Percentiles rank a stretch among this genome's conserved stretches.
phyloP scores from a whole-genome alignment of 768 basidiomycete species.

The Suillus ampliporus region DNA sequence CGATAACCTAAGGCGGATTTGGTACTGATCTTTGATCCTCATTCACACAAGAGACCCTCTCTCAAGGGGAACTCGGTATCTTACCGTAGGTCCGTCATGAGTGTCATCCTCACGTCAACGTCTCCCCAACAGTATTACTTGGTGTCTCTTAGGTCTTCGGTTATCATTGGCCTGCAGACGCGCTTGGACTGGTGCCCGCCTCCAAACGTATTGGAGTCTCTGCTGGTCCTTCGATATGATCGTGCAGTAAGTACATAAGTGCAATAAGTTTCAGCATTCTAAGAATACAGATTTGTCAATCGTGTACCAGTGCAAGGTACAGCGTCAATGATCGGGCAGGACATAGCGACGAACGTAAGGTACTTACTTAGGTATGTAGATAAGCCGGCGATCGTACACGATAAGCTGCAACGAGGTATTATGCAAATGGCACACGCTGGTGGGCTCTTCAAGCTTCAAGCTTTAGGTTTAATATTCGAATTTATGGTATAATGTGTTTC shows the following conservation, averaged over 20 bases:
- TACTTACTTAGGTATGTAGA: too few species aligned
- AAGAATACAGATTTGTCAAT: too few species aligned
- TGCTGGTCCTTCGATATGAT: background rate
- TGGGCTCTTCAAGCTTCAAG: background rate
- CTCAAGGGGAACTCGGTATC: background rate
- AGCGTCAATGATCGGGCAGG: background rate
- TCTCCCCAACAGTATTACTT: background rate
- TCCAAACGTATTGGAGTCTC: background rate
- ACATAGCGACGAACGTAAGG: background rate
- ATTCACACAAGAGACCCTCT: slow-evolving; percentile 1
- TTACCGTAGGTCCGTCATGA: background rate
- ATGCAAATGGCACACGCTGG: background rate
- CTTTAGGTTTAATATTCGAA: background rate
- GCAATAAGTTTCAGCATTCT: background rate
- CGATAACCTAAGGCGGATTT: background rate
- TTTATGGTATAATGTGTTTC: background rate
- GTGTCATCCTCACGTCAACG: background rate
- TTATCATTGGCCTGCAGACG: background rate
- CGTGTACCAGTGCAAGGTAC: background rate
- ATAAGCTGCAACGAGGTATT: background rate
- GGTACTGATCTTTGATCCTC: background rate
- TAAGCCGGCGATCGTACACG: too few species aligned
- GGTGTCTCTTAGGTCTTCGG: background rate
- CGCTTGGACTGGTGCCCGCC: too few species aligned
- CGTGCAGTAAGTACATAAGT: background rate